These are phyloP conservation scores for Penicillium sp. DNA, from an alignment of 2,329 filamentous ascomycete genomes.

Conservation along the genomic window DNA sequence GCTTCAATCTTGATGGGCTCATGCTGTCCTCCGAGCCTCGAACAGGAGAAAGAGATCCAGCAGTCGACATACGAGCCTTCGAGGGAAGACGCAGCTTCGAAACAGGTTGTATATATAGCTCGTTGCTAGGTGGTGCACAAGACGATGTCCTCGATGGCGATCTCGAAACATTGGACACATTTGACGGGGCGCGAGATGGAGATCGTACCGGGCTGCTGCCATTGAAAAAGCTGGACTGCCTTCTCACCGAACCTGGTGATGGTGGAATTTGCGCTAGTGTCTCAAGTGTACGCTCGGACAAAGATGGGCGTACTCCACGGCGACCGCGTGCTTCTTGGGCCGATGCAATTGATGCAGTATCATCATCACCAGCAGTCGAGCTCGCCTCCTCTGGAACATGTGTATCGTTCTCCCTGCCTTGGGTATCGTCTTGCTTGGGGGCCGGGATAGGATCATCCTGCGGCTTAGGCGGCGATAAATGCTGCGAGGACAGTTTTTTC, in stretches of 20 bases:
- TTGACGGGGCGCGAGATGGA: conserved; percentile 62
- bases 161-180: conserved; percentile 50
- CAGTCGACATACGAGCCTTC: conserved; percentile 29
- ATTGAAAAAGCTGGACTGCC: conserved; percentile 71
- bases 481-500: conserved; percentile 33
- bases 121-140: conserved; percentile 54
- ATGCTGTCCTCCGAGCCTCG: conserved; percentile 19
- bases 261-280: conserved; percentile 75
- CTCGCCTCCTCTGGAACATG: conserved; percentile 17
- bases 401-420: conserved; percentile 19
- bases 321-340: conserved; percentile 24
- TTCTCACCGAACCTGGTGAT: conserved; percentile 67
- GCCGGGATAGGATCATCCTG: conserved; percentile 9
- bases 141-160: conserved; percentile 46
- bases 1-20: conserved; percentile 27
- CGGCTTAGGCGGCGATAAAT: conserved; percentile 26
- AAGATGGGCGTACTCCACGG: conserved; percentile 28
- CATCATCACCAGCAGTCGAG: conserved; percentile 9
- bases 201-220: conserved; percentile 60
- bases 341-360: conserved; percentile 2
- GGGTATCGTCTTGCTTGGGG: conserved; percentile 21
- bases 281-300: conserved; percentile 83
- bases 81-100: conserved; percentile 36
- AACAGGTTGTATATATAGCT: conserved; percentile 43
- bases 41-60: conserved; percentile 21